Evolutionary conservation across 2,329 filamentous ascomycete species (phyloP), one percentile per base, ranked within the genome.

Genomic region (Calonectria honghensis): DNA sequence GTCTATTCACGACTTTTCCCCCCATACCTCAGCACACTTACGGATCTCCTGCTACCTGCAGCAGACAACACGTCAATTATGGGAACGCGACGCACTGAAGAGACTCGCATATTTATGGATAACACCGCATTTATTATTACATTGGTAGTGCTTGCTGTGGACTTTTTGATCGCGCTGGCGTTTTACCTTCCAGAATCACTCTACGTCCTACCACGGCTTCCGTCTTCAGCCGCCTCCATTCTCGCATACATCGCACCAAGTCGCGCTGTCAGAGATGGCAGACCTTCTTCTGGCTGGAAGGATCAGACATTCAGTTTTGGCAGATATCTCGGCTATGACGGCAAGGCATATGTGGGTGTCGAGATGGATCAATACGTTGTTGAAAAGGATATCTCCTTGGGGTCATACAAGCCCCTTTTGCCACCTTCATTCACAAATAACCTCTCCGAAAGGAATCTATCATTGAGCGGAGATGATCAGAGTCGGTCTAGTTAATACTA

Each of bases 201-300:
- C 27, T 64, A 57, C 32, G 27, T 70, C 13, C 16, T 73, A 1
- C 66, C 72, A 18, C 48, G 72, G 3, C 35, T 61, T 10, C 72
- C 72, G 20, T 66, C 50, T 2, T 50, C 66, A 6, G 39, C 50
- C 27, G 59, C 29, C 1, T 66, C 72, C 2, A 51, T 73, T 16
- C 14, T 73, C 6, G 67, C 66, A 18, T 73, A 70, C 9, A 32
- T 70, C 41, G 67, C 51, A 18, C 67, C 72, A 18, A 73, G 72
- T 27, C 41, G 67, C 18, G 59, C 52, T 9, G 66, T 70, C 31
- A 39, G 32, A 27, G 35, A 66, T 14, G 65, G 65, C 4, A 24
- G 31, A 1, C 57, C 59, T 27, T 14, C 67, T 37, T 45, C 24
- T 4, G 32, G 52, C 4, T 59, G 64, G 68, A 20, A 31, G 35